Base-by-base conservation (phyloP, 306 rosid species). In the Pueraria montana region DNA sequence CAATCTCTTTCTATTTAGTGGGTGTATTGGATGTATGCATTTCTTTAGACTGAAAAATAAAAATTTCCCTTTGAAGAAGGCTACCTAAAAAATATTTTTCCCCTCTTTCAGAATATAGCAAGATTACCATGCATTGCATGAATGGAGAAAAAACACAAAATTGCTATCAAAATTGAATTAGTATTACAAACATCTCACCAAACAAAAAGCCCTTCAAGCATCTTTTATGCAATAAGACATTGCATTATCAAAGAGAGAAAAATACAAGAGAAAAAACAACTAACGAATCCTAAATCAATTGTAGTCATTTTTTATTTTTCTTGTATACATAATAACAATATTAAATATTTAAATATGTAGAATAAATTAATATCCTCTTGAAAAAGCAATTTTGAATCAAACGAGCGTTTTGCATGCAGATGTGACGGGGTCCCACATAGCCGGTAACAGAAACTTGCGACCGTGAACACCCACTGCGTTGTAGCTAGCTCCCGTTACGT, bases 341-440 rank as follows among this genome's bases (percentile, higher is more conserved):
- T 52, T 52, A 53, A 53, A 53, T 48, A 49, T 4, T 4, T 16
- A 49, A 16, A 49, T 45, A 48, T 14, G 1, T 17, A 52, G 6
- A 38, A 38, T 6, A 38, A 38, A 52, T 5, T 17, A 50, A 50
- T 17, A n/a, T 52, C 23, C 56, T 16, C 9, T 17, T 4, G 0
- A 50, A 50, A 6, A 50, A 16, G 9, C 53, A 1, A 43, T 43
- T 1, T 27, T 9, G 48, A 8, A 46, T 49, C 11, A 42, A 18
- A 80, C 81, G n/a, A 76, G 81, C 3, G 89, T 73, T 34, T 74
- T 87, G 84, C 94, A 91, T 27, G 75, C 38, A 77, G 92, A 89
- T 0, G 82, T 84, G 0, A 67, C 58, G 0, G 91, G 91, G 80
- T 91, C 89, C 92, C 91, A 91, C 83, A 87, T 87, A 0, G 90